Evolutionary conservation across 169 alveolate genomes (phyloP), one percentile per base, ranked within the genome.

Genomic region (Plasmodium cynomolgi): DNA sequence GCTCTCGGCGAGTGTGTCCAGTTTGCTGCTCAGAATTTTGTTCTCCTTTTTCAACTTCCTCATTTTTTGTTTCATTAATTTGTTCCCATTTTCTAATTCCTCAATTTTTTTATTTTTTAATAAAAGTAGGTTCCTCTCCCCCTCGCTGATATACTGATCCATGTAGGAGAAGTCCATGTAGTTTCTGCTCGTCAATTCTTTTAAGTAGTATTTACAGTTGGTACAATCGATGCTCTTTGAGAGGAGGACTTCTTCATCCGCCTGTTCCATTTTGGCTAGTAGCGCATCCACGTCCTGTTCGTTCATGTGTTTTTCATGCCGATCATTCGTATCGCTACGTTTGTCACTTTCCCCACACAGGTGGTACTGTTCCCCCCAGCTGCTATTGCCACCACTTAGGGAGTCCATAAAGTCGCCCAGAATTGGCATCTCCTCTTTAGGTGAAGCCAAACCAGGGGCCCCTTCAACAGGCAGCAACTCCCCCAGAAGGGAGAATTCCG

Each of bases 61-160:
- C 31, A 85, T 85, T 85, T 85, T 50, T 13, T 54, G 34, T 58
- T 26, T 44, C 29, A 85, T 41, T 5, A 31, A 33, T 85, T 75
- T 85, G 62, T 85, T 85, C 62, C 8, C 17, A 75, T 75, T 85
- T 75, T 85, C 93, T 15, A 85, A 79, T 33, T 85, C 81, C 3
- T 85, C 86, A 75, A 85, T 85, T 20, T 85, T 75, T 74, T 85
- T 74, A 74, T 85, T 74, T 75, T 85, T 85, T 23, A 85, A 50
- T 75, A 85, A 73, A 85, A 85, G 93, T 33, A 85, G 37, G 44
- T 54, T 75, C 13, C 62, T 54, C 31, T 85, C 93, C 17, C 93
- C 84, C 17, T 85, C 86, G 68, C 80, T 85, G 39, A 85, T 85
- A 23, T 85, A 85, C 34, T 85, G 85, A 44, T 74, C 62, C 58